Percentiles rank a stretch among this genome's conserved stretches.
phyloP scores from a whole-genome alignment of 1,284 basidiomycete genomes.

The Phellopilus nigrolimitatus region DNA sequence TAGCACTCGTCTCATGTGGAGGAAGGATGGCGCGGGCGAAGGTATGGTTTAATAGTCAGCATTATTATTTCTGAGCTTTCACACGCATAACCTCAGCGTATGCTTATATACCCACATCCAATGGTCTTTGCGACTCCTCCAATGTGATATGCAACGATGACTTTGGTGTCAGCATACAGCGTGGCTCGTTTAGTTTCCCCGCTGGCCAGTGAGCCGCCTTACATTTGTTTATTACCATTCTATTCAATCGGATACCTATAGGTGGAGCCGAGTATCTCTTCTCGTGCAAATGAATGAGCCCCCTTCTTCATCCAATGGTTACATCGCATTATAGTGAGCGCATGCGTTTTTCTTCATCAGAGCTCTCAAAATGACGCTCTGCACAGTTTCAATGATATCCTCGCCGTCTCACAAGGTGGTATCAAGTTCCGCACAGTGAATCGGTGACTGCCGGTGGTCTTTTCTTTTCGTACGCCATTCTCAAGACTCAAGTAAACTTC shows the following conservation, averaged over 20 bases:
- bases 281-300: slow-evolving; percentile 58
- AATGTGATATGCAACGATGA: slow-evolving; percentile 36
- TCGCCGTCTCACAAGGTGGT: slow-evolving; percentile 44
- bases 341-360: slow-evolving; percentile 2
- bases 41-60: slow-evolving; percentile 31
- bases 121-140: slow-evolving; percentile 30
- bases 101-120: slow-evolving; percentile 53
- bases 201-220: slow-evolving; percentile 46
- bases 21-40: slow-evolving; percentile 38
- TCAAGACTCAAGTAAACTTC: background rate
- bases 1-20: slow-evolving; percentile 44
- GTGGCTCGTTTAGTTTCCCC: slow-evolving; percentile 36
- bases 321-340: slow-evolving; percentile 50
- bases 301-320: slow-evolving; percentile 49
- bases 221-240: background rate
- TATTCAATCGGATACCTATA: slow-evolving; percentile 24
- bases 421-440: slow-evolving; percentile 47
- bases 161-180: slow-evolving; percentile 39
- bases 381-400: slow-evolving; percentile 50
- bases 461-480: slow-evolving; percentile 54
- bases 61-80: background rate
- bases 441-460: slow-evolving; percentile 52
- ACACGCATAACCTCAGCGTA: slow-evolving; percentile 42
- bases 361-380: slow-evolving; percentile 3
- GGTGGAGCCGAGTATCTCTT: slow-evolving; percentile 57